Evolutionary conservation across 2,329 filamentous ascomycete species (phyloP).

Genomic region (Verticillium alfalfae): DNA sequence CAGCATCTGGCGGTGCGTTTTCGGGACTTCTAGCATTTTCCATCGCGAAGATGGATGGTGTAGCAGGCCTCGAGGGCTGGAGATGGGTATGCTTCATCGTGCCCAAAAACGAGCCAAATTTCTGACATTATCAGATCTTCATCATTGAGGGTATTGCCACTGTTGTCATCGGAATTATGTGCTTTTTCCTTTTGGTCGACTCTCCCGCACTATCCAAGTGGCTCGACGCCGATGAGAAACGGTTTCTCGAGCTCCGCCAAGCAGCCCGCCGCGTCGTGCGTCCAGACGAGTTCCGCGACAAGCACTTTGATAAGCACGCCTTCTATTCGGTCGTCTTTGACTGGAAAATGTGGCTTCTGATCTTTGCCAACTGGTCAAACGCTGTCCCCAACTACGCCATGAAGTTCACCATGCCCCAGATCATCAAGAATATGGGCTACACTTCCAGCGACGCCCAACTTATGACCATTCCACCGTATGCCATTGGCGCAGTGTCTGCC

Average conservation of each 20-base stretch:
- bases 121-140: constrained; percentile 32
- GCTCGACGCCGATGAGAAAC: constrained; percentile 32
- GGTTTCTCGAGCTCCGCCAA: constrained; percentile 31
- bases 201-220: constrained; percentile 28
- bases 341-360: constrained; percentile 39
- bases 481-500: constrained; percentile 23
- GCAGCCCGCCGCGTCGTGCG: constrained; percentile 19
- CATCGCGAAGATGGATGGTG: constrained; percentile 40
- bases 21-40: constrained; percentile 37
- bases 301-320: constrained; percentile 23
- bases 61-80: constrained; percentile 36
- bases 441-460: constrained; percentile 22
- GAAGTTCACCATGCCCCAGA: constrained; percentile 29
- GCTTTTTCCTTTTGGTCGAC: constrained; percentile 42
- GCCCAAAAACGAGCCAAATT: background rate
- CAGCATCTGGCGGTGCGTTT: constrained; percentile 34
- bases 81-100: constrained; percentile 26
- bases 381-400: constrained; percentile 26
- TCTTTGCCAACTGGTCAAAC: constrained; percentile 36
- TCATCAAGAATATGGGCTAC: constrained; percentile 34
- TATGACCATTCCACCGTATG: constrained; percentile 29
- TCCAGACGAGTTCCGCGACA: constrained; percentile 16
- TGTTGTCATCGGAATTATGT: constrained; percentile 26
- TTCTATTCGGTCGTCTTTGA: constrained; percentile 35
- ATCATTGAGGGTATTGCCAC: constrained; percentile 44